phyloP scores from a whole-genome alignment of 2,329 filamentous ascomycete genomes.

The Cladosporium sp. region DNA sequence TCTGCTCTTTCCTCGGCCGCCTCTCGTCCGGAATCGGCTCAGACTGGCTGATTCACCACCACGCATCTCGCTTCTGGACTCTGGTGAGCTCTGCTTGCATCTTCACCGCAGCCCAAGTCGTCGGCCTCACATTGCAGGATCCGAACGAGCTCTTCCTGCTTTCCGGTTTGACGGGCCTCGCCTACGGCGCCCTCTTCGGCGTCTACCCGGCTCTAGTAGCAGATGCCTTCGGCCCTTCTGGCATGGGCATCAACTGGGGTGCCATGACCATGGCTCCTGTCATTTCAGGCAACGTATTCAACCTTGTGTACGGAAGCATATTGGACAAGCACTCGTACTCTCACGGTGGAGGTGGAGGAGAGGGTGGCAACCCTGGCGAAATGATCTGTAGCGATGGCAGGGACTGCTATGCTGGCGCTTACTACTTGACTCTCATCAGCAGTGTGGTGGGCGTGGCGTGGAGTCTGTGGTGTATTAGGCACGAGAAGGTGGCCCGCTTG shows the following conservation, averaged over 20 bases:
- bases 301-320: constrained; percentile 79
- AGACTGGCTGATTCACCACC: constrained; percentile 78
- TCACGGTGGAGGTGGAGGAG: constrained; percentile 48
- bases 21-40: constrained; percentile 76
- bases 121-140: constrained; percentile 69
- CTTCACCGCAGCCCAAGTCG: constrained; percentile 75
- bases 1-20: constrained; percentile 80
- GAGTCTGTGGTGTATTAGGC: constrained; percentile 64
- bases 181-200: constrained; percentile 90
- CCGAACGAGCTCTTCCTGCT: constrained; percentile 74
- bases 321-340: constrained; percentile 77
- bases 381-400: constrained; percentile 73
- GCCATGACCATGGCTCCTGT: constrained; percentile 89
- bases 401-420: constrained; percentile 76
- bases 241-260: constrained; percentile 93
- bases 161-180: constrained; percentile 78
- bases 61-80: constrained; percentile 86
- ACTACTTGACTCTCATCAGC: constrained; percentile 70
- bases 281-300: constrained; percentile 85
- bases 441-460: constrained; percentile 66
- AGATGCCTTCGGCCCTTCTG: constrained; percentile 85
- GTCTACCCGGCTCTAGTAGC: constrained; percentile 84
- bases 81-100: constrained; percentile 71
- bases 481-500: constrained; percentile 9
- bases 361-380: constrained; percentile 37